phyloP scores from a whole-genome alignment of 2,329 filamentous ascomycete species.

The Ophiostoma sp. region DNA sequence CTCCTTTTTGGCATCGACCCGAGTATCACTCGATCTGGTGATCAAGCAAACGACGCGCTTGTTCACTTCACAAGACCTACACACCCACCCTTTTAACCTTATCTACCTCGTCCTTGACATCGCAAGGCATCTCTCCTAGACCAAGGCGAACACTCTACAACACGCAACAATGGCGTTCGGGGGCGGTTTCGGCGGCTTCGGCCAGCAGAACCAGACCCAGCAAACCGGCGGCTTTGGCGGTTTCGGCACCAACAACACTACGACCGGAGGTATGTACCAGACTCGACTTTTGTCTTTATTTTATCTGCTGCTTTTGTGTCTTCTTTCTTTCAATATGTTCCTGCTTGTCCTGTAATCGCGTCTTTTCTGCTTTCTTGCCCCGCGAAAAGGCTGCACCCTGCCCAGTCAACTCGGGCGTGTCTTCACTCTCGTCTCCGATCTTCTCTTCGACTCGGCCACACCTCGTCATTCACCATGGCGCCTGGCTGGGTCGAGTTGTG shows the following conservation, averaged over 20 bases:
- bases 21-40: not conserved
- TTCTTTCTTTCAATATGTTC: not conserved
- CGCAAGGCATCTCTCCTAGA: not conserved
- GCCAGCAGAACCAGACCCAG: slow-evolving; percentile 52
- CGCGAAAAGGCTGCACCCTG: not conserved
- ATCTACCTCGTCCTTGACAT: not conserved
- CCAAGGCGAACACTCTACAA: not conserved
- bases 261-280: slow-evolving; percentile 52
- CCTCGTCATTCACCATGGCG: slow-evolving; percentile 8
- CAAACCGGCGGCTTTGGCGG: slow-evolving; percentile 54
- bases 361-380: not conserved
- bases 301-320: slow-evolving; percentile 21
- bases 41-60: slow-evolving; percentile 4
- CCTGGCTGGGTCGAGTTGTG: not conserved
- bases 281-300: not conserved
- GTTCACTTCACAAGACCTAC: not conserved
- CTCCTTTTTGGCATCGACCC: not conserved
- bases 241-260: slow-evolving; percentile 49
- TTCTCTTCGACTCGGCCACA: not conserved
- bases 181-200: slow-evolving; percentile 59
- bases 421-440: not conserved
- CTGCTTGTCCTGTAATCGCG: not conserved
- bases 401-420: not conserved
- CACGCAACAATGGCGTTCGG: slow-evolving; percentile 54
- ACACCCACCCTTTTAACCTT: not conserved